A percentile compares a stretch with the other conserved stretches of the same genome.
Evolutionary conservation across 805 yeast genomes (phyloP).

Genomic region (Lachancea sp.): DNA sequence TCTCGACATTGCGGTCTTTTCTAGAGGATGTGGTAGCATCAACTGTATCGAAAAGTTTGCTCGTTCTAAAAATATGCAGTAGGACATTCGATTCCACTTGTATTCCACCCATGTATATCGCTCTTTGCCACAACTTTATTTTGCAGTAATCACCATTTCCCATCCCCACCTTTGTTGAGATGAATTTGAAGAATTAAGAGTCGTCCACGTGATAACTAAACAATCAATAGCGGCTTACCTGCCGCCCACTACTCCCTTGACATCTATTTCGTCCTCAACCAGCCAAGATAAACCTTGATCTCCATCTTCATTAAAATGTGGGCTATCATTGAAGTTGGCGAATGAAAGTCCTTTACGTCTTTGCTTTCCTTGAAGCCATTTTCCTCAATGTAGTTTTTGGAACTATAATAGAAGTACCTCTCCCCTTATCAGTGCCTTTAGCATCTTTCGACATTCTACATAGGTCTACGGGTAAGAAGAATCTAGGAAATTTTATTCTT

Average conservation of each 20-base stretch:
- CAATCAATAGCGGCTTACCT: too few species aligned
- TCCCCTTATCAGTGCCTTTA: constrained; percentile 40
- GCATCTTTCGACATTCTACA: constrained; percentile 48
- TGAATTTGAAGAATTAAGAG: too few species aligned
- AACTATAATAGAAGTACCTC: constrained; percentile 67
- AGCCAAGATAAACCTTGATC: constrained; percentile 41
- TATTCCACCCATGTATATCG: too few species aligned
- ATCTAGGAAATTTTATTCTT: constrained; percentile 40
- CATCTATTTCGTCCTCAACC: constrained; percentile 35
- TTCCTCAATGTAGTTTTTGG: constrained; percentile 36
- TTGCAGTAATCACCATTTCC: too few species aligned
- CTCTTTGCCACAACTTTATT: too few species aligned
- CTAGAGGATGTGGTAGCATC: background rate
- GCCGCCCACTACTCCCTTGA: background rate
- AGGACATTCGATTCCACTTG: background rate
- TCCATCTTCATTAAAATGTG: constrained; percentile 32
- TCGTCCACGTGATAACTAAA: too few species aligned
- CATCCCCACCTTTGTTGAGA: too few species aligned
- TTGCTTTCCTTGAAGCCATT: constrained; percentile 15
- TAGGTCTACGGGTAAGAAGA: constrained; percentile 40
- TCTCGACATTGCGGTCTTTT: constrained; percentile 13
- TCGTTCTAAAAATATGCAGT: background rate
- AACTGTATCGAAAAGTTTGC: constrained; percentile 1
- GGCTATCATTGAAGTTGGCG: constrained; percentile 40
- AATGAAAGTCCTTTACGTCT: constrained; percentile 46